These are phyloP conservation scores for Senna siamea DNA, from an alignment of 306 rosid species.

Conservation along the genomic window DNA sequence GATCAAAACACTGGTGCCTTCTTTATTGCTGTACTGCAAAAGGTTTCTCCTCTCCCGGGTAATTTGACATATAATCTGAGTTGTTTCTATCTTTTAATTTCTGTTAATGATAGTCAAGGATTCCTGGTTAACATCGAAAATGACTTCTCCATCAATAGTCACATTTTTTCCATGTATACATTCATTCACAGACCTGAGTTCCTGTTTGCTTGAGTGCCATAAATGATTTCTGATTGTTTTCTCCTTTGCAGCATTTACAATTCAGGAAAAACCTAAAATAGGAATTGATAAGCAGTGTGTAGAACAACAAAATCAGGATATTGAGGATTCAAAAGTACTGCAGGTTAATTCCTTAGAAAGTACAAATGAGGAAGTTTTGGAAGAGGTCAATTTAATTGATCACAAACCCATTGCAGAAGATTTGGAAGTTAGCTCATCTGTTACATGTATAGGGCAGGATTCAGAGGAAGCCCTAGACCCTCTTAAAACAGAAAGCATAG, in stretches of 20 bases:
- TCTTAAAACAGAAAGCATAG: conserved; percentile 43
- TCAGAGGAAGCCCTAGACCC: conserved; percentile 50
- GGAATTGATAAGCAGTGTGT: conserved; percentile 38
- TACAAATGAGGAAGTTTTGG: conserved; percentile 43
- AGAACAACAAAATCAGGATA: conserved; percentile 43
- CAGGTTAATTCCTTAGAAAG: conserved; percentile 48
- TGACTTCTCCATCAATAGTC: conserved; percentile 12
- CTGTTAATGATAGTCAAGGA: conserved; percentile 18
- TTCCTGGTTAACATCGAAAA: conserved; percentile 15
- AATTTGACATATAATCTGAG: conserved; percentile 33
- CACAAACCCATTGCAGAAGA: conserved; percentile 44
- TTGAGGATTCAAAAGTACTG: conserved; percentile 48
- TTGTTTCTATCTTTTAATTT: conserved; percentile 27
- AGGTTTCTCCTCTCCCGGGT: conserved; percentile 82
- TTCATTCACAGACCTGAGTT: neutral
- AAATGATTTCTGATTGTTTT: conserved; percentile 28
- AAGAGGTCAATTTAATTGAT: conserved; percentile 54
- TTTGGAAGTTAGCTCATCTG: conserved; percentile 40
- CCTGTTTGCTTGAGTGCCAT: conserved; percentile 8
- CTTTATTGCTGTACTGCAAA: conserved; percentile 81
- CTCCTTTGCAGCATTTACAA: conserved; percentile 48
- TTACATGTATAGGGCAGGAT: conserved; percentile 44
- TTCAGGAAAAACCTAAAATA: conserved; percentile 52
- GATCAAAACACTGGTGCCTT: conserved; percentile 97
- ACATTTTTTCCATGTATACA: conserved; percentile 1